Evolutionary conservation across 306 rosid genomes (phyloP).

Genomic region (Purshia tridentata): DNA sequence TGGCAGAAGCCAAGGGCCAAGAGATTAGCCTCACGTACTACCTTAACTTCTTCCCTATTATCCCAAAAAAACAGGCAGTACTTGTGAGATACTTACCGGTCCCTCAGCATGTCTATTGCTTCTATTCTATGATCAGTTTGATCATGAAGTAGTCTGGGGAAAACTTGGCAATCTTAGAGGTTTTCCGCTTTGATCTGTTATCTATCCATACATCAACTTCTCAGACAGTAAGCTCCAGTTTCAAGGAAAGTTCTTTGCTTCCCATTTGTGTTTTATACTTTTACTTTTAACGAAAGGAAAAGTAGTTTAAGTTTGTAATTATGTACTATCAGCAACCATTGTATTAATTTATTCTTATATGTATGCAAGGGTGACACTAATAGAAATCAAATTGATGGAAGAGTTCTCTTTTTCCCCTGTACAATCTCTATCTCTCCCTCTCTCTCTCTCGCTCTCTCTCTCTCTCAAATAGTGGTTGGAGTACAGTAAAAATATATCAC

Average conservation of each 20-base stretch:
- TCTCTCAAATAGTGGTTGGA: no score
- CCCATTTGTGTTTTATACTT: neutral
- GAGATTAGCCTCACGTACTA: conserved; percentile 29
- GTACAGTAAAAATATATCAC: neutral
- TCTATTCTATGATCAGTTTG: neutral
- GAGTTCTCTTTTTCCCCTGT: neutral
- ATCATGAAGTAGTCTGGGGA: neutral
- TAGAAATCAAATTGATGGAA: neutral
- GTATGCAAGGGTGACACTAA: neutral
- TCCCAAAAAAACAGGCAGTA: conserved; percentile 25
- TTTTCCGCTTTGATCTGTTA: neutral
- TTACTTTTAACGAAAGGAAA: neutral
- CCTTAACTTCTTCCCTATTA: conserved; percentile 34
- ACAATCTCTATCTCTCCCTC: no score
- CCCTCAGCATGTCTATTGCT: neutral
- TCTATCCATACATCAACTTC: neutral
- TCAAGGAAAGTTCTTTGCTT: neutral
- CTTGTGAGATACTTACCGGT: conserved; percentile 25
- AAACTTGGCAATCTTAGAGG: neutral
- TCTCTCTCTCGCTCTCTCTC: no score
- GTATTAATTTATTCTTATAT: neutral
- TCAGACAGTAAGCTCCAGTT: neutral
- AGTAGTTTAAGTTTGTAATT: neutral
- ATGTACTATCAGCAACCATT: neutral
- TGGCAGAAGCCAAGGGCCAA: conserved; percentile 58